A percentile compares a stretch with the other conserved stretches of the same genome.
Conservation (phyloP, 352 stramenopile genomes). For the Stramenopiles sp. region DNA sequence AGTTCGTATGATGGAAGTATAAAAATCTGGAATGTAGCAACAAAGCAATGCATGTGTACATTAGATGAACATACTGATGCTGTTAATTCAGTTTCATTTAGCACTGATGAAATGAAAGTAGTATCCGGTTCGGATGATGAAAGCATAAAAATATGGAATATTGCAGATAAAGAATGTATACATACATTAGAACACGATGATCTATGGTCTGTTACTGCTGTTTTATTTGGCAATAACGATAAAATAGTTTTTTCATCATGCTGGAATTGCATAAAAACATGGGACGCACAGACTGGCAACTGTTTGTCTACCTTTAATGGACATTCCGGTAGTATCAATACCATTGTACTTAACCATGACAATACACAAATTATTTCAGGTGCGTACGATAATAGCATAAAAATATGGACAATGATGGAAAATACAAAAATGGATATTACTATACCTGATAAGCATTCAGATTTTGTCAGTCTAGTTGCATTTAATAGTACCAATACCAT, state of each 20-base stretch:
- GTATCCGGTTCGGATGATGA: slow-evolving; percentile 78
- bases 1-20: slow-evolving; percentile 83
- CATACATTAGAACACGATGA: slow-evolving; percentile 77
- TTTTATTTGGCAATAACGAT: slow-evolving; percentile 79
- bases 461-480: slow-evolving; percentile 68
- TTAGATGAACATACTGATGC: slow-evolving; percentile 73
- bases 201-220: slow-evolving; percentile 75
- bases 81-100: slow-evolving; percentile 81
- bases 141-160: slow-evolving; percentile 80
- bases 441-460: slow-evolving; percentile 79
- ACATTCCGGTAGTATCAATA: slow-evolving; percentile 88
- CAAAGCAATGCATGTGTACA: slow-evolving; percentile 59
- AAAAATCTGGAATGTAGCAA: slow-evolving; percentile 56
- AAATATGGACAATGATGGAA: slow-evolving; percentile 88
- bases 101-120: slow-evolving; percentile 69
- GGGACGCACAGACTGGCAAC: slow-evolving; percentile 76
- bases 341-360: no score
- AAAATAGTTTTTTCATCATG: slow-evolving; percentile 72
- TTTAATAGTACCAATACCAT: slow-evolving; percentile 72
- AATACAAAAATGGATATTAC: slow-evolving; percentile 73
- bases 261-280: slow-evolving; percentile 68
- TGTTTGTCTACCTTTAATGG: slow-evolving; percentile 79
- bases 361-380: slow-evolving; percentile 80
- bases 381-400: slow-evolving; percentile 67
- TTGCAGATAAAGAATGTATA: slow-evolving; percentile 62